Evolutionary conservation across 176 grass and related monocot genomes (phyloP).

Genomic region (Alopecurus myosuroides): DNA sequence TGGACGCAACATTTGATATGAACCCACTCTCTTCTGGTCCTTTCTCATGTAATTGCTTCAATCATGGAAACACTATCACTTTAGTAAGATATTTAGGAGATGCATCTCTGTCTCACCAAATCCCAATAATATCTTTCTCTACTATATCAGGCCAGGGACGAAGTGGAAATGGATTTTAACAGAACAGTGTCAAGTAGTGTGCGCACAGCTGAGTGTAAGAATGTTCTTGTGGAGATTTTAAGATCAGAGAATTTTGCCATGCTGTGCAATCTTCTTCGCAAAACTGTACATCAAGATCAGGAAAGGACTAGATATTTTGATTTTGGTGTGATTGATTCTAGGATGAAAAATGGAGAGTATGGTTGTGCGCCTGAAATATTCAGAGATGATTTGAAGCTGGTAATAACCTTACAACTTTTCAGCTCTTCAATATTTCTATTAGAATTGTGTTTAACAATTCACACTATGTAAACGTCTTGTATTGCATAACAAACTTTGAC

Average conservation of each 20-base stretch:
- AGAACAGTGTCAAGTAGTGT: slow-evolving; percentile 25
- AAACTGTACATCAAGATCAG: slow-evolving; percentile 45
- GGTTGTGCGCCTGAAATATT: slow-evolving; percentile 55
- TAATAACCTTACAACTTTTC: slow-evolving; percentile 23
- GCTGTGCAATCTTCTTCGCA: slow-evolving; percentile 68
- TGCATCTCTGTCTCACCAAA: slow-evolving; percentile 9
- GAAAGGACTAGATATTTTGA: slow-evolving; percentile 54
- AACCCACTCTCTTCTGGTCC: background rate
- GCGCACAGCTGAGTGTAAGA: slow-evolving; percentile 47
- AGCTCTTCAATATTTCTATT: slow-evolving; percentile 16
- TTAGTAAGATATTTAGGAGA: slow-evolving; percentile 6
- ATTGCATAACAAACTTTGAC: background rate
- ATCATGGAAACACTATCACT: background rate
- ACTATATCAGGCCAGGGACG: slow-evolving; percentile 32
- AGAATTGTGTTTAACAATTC: background rate
- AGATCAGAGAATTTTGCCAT: slow-evolving; percentile 71
- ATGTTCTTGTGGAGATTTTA: slow-evolving; percentile 62
- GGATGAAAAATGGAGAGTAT: slow-evolving; percentile 88
- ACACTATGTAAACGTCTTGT: background rate
- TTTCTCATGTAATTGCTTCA: background rate
- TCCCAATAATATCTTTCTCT: slow-evolving; percentile 16
- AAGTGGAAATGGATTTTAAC: slow-evolving; percentile 30
- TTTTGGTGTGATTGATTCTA: slow-evolving; percentile 69
- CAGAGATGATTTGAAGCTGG: slow-evolving; percentile 66
- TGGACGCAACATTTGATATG: slow-evolving; percentile 15